Base-by-base conservation (phyloP, 495 filamentous ascomycete species). In the Daldinia vernicosa region DNA sequence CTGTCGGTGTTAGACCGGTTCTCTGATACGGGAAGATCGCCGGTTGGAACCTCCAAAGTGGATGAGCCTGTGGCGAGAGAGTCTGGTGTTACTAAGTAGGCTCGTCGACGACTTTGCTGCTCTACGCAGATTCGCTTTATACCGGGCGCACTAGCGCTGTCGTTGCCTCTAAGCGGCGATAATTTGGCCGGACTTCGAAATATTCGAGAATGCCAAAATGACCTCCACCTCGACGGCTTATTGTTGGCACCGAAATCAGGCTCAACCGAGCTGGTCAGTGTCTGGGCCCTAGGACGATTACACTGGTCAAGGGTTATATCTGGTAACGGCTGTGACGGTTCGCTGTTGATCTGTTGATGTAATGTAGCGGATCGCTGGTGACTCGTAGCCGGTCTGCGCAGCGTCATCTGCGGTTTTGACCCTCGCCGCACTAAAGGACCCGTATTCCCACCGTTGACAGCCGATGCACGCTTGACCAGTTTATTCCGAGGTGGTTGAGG, bases 341-440 rank as follows among this genome's bases (percentile, higher is more conserved):
- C 71, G 35, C 43, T 27, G 26, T 72, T 71, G 40, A 85, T 80
- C 40, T 89, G 84, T 27, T 77, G 74, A 64, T 88, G 86, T 40
- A 92, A 79, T 1, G 90, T 91, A 17, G 90, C 91, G 2, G 92
- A 90, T 64, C 93, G 85, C 78, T 97, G 93, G 80, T 96, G 90
- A 78, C 93, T 96, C 17, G 94, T 96, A 17, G 91, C 93, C 22
- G 93, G 93, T 75, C 93, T 84, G 61, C 91, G 87, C 54, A 94
- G 81, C 5, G 85, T 86, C 59, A 88, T 76, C 67, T 88, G 84
- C 17, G 88, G 82, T 50, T 74, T 85, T 4, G 87, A 87, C 51
- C 80, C 73, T 60, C 78, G 79, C 63, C 80, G 77, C 59, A 75
- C 68, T 54, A 76, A 68, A 60, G 58, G 60, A 43, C 67, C 76